Conservation (phyloP, 768 basidiomycete species). For the Cantharellus anzutake region DNA sequence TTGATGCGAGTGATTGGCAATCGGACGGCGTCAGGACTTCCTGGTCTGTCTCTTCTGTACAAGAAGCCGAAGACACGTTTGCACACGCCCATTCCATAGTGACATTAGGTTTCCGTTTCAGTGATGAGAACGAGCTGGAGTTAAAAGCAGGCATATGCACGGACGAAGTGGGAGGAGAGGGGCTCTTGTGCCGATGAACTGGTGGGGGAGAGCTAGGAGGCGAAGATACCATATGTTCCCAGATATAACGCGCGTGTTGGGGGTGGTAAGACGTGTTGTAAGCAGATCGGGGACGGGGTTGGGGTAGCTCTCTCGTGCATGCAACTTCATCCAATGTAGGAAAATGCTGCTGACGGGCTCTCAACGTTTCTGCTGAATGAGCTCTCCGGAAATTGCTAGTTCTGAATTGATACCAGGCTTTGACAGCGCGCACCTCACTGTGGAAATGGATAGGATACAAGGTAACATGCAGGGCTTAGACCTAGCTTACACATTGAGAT, state of each 20-base stretch:
- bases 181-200: not conserved
- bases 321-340: not conserved
- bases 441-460: not conserved
- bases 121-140: not conserved
- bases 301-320: not conserved
- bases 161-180: not conserved
- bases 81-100: not conserved
- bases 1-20: too few species aligned
- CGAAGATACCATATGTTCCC: not conserved
- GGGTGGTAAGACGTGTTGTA: not conserved
- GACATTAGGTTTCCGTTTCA: not conserved
- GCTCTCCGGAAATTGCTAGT: not conserved
- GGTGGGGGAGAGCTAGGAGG: not conserved
- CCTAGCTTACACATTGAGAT: not conserved
- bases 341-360: not conserved
- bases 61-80: not conserved
- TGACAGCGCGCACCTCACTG: not conserved
- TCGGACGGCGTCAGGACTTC: not conserved
- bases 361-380: not conserved
- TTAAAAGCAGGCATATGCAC: not conserved
- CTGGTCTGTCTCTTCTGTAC: not conserved
- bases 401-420: not conserved
- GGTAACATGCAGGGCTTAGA: not conserved
- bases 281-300: not conserved
- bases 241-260: not conserved